Evolutionary conservation across 768 basidiomycete genomes (phyloP).

Genomic region (Podaxis rugospora): DNA sequence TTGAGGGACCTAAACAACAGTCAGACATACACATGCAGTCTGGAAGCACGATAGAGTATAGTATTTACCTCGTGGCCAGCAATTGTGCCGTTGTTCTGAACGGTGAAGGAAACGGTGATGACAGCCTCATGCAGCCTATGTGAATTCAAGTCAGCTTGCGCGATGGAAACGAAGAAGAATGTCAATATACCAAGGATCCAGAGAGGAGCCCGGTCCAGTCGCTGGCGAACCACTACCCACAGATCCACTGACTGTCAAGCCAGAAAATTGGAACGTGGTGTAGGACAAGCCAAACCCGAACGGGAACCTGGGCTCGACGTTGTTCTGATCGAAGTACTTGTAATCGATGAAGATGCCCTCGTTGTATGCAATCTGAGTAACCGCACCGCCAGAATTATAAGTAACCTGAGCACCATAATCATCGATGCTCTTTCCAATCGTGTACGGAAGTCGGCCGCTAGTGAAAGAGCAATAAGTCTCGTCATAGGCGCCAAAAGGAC

Average conservation of each 20-base stretch:
- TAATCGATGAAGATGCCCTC: slow-evolving; percentile 60
- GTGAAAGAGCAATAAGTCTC: not conserved
- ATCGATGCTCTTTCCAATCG: slow-evolving; percentile 46
- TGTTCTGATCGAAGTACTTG: slow-evolving; percentile 48
- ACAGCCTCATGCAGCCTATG: slow-evolving; percentile 48
- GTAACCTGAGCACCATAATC: slow-evolving; percentile 58
- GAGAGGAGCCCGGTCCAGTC: slow-evolving; percentile 43
- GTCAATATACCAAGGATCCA: slow-evolving; percentile 41
- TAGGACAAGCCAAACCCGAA: slow-evolving; percentile 54
- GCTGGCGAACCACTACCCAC: slow-evolving; percentile 38
- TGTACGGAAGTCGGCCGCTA: slow-evolving; percentile 43
- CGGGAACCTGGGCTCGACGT: slow-evolving; percentile 43
- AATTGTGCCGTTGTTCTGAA: slow-evolving; percentile 49
- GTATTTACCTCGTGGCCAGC: slow-evolving; percentile 49
- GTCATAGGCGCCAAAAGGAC: not conserved
- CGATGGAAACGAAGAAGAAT: not conserved
- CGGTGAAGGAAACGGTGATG: slow-evolving; percentile 46
- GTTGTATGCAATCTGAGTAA: slow-evolving; percentile 48
- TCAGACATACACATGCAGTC: not conserved
- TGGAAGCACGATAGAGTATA: not conserved
- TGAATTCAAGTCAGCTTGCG: not conserved
- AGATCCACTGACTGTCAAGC: slow-evolving; percentile 36
- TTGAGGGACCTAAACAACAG: slow-evolving; percentile 41
- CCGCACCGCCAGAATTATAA: slow-evolving; percentile 28
- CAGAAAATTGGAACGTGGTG: slow-evolving; percentile 50